Evolutionary conservation across 2,329 filamentous ascomycete species (phyloP), one percentile per base, ranked within the genome.

Genomic region (Xylaria sp.): DNA sequence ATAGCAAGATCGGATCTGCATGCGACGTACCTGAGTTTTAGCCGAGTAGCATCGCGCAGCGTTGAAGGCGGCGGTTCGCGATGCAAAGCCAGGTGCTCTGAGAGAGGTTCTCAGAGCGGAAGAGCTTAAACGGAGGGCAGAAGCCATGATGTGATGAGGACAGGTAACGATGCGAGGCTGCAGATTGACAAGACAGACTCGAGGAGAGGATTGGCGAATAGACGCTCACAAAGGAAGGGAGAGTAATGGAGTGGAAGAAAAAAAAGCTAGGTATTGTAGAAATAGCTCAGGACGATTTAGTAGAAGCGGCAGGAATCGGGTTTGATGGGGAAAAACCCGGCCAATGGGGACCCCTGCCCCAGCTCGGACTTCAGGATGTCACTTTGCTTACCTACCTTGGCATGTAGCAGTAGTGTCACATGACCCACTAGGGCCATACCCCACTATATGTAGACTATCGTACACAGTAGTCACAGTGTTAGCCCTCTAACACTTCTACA

Each of bases 31-130:
- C 88, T 94, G 91, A 77, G 91, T 89, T 89, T 98, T 98, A 76
- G 94, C 91, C 73, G 76, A 97, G 86, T 98, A 98, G 89, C 89
- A 94, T 84, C 96, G 91, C 80, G 92, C 85, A 81, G 92, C 91
- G 85, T 91, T 94, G 87, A 94, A 94, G 81, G 90, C 90, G 76
- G 90, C 88, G 80, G 86, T 84, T 80, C 90, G 90, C 80, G 90
- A 87, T 81, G 88, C 87, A 79, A 93, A 87, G 80, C 90, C 86
- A 75, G 90, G 87, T 76, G 89, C 84, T 80, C 88, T 85, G 80
- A 93, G 84, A 70, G 92, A 90, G 80, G 93, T 88, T 85, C 94
- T 91, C 81, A 98, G 87, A 83, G 93, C 90, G 82, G 92, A 89
- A 80, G 92, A 90, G 85, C 91, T 90, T 80, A 97, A 84, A 87